phyloP scores from a whole-genome alignment of 768 basidiomycete genomes.

The Roridomyces roridus region DNA sequence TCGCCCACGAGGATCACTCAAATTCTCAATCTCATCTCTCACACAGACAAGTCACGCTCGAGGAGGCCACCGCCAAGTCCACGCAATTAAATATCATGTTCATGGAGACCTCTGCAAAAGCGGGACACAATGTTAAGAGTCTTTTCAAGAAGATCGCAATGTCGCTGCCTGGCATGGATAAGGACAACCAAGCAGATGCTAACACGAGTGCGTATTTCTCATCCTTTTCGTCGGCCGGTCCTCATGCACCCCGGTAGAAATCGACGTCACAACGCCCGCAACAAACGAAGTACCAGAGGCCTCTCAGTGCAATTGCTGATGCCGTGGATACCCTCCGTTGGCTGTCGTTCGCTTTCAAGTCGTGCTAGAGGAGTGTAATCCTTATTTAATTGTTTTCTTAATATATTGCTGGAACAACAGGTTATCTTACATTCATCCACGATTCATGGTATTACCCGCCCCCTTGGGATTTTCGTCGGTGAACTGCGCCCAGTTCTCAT shows the following conservation, averaged over 20 bases:
- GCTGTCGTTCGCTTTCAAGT: slow-evolving; percentile 21
- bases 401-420: slow-evolving; percentile 21
- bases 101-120: slow-evolving; percentile 99
- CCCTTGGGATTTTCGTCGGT: slow-evolving; percentile 88
- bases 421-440: slow-evolving; percentile 58
- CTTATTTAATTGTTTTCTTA: slow-evolving; percentile 24
- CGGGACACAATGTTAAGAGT: slow-evolving; percentile 98
- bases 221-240: neutral
- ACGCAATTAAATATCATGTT: slow-evolving; percentile 95
- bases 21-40: slow-evolving; percentile 15
- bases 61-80: slow-evolving; percentile 93
- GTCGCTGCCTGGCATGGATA: slow-evolving; percentile 96
- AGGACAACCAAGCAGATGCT: slow-evolving; percentile 67
- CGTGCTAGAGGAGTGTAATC: slow-evolving; percentile 16
- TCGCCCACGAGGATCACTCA: slow-evolving; percentile 23
- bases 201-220: slow-evolving; percentile 54
- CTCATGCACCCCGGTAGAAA: slow-evolving; percentile 61
- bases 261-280: slow-evolving; percentile 84
- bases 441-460: slow-evolving; percentile 97
- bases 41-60: slow-evolving; percentile 94
- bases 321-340: slow-evolving; percentile 5
- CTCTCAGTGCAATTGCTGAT: slow-evolving; percentile 83
- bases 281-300: slow-evolving; percentile 81
- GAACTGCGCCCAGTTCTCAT: slow-evolving; percentile 91
- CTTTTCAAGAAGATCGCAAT: slow-evolving; percentile 99